phyloP scores from a whole-genome alignment of 352 stramenopile species.

The Pythium sp. region DNA sequence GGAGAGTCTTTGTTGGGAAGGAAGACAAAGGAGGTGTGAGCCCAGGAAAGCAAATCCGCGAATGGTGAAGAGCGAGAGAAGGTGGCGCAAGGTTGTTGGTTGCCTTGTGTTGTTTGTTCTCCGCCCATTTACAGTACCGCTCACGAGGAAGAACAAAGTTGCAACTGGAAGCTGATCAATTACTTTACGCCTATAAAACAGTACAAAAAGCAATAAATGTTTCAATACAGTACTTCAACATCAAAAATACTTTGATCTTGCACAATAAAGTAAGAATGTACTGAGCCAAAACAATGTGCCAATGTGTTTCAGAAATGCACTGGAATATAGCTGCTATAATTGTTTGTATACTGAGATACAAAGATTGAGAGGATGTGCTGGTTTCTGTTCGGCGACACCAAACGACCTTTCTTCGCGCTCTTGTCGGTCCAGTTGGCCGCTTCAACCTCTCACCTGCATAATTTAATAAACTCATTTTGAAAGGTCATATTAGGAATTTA shows the following conservation, averaged over 20 bases:
- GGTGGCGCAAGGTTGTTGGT: not conserved
- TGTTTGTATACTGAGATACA: not conserved
- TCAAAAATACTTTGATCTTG: not conserved
- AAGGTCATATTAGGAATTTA: not conserved
- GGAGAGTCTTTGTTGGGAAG: not conserved
- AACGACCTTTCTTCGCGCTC: slow-evolving; percentile 8
- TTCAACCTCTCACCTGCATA: not conserved
- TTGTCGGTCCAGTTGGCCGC: not conserved
- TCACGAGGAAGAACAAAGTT: not conserved
- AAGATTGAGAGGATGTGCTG: not conserved
- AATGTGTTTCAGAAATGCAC: not conserved
- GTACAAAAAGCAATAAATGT: not conserved
- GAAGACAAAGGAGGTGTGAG: not conserved
- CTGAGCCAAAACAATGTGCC: not conserved
- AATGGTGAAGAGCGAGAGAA: not conserved
- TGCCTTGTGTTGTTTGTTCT: not conserved
- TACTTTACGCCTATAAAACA: not conserved
- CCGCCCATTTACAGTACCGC: no score
- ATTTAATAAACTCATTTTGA: not conserved
- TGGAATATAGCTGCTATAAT: not conserved
- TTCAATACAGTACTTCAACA: not conserved
- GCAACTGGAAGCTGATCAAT: not conserved
- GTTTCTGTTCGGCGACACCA: slow-evolving; percentile 3
- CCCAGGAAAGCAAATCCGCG: slow-evolving; percentile 2
- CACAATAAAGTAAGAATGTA: not conserved